Percentiles rank a stretch among this genome's conserved stretches.
Evolutionary conservation across 1,139 yeast genomes (phyloP).

Genomic region (Scheffersomyces stambukii): DNA sequence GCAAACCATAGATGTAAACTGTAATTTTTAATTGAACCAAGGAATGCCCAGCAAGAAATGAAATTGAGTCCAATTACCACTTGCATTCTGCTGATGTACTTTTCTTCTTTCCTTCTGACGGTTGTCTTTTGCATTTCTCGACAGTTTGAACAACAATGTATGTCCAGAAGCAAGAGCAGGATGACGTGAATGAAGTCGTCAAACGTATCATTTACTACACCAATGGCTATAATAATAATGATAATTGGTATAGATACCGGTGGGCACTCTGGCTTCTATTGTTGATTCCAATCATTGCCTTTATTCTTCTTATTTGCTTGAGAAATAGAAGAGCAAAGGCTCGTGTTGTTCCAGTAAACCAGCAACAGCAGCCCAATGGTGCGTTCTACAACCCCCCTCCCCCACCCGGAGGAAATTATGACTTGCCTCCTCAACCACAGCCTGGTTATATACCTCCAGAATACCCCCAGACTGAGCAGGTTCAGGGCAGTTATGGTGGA

Average conservation of each 20-base stretch:
- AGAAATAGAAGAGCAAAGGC: conserved; percentile 2
- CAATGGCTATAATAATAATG: not conserved
- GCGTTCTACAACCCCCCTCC: not conserved
- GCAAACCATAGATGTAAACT: too few relatives aligned
- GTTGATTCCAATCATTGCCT: conserved; percentile 2
- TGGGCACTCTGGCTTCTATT: conserved; percentile 4
- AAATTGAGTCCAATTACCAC: too few relatives aligned
- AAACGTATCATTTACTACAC: conserved; percentile 1
- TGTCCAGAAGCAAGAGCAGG: too few relatives aligned
- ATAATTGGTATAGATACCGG: conserved; percentile 2
- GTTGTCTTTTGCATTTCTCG: not conserved
- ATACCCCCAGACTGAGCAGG: conserved; percentile 3
- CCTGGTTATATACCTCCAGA: conserved; percentile 5
- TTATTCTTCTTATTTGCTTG: not conserved
- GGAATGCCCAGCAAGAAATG: too few relatives aligned
- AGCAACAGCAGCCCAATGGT: conserved; percentile 1
- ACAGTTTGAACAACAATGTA: too few relatives aligned
- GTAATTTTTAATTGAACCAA: too few relatives aligned
- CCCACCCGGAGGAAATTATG: conserved; percentile 1
- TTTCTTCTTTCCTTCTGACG: not conserved
- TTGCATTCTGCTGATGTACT: too few relatives aligned
- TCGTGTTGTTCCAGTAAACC: conserved; percentile 1
- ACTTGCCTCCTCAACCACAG: conserved; percentile 6
- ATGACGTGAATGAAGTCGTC: too few relatives aligned
- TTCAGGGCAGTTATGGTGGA: conserved; percentile 2